A percentile compares a stretch with the other conserved stretches of the same genome.
phyloP scores from a whole-genome alignment of 352 stramenopile species.

The Phytophthora crassamura region DNA sequence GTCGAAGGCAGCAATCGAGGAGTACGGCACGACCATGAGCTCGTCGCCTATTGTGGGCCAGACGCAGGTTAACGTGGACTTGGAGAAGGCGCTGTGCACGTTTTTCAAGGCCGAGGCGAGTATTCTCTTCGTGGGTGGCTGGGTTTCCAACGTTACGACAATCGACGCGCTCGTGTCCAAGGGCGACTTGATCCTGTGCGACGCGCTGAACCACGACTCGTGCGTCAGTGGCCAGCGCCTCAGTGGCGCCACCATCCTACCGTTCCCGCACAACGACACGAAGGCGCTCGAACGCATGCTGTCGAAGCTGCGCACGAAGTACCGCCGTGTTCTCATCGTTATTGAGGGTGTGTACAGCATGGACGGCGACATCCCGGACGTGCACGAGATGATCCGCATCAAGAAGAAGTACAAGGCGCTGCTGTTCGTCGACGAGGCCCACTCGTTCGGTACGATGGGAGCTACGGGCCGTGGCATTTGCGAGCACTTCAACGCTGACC shows the following conservation, averaged over 20 bases:
- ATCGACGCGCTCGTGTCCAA: constrained; percentile 78
- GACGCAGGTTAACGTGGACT: constrained; percentile 71
- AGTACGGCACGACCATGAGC: constrained; percentile 83
- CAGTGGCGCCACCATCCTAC: constrained; percentile 78
- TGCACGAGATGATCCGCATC: constrained; percentile 61
- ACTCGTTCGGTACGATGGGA: constrained; percentile 76
- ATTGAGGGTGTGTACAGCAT: constrained; percentile 76
- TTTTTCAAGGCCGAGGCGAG: constrained; percentile 71
- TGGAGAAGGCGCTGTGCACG: constrained; percentile 65
- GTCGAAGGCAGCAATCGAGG: constrained; percentile 66
- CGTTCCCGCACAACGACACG: constrained; percentile 84
- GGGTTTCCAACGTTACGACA: constrained; percentile 81
- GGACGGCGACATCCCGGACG: constrained; percentile 69
- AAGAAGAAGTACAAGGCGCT: constrained; percentile 78
- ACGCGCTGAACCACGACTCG: constrained; percentile 84
- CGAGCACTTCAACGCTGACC: constrained; percentile 56
- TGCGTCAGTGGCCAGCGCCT: constrained; percentile 79
- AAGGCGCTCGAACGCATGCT: constrained; percentile 79
- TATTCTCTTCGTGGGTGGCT: constrained; percentile 75
- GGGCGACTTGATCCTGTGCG: constrained; percentile 79
- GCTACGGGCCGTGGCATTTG: constrained; percentile 57
- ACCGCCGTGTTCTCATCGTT: constrained; percentile 78
- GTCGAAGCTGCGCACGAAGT: constrained; percentile 67
- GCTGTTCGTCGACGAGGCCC: constrained; percentile 68
- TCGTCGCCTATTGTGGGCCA: constrained; percentile 85